These are phyloP conservation scores for Toxicodendron radicans DNA, from an alignment of 345 rosid species.

Conservation along the genomic window DNA sequence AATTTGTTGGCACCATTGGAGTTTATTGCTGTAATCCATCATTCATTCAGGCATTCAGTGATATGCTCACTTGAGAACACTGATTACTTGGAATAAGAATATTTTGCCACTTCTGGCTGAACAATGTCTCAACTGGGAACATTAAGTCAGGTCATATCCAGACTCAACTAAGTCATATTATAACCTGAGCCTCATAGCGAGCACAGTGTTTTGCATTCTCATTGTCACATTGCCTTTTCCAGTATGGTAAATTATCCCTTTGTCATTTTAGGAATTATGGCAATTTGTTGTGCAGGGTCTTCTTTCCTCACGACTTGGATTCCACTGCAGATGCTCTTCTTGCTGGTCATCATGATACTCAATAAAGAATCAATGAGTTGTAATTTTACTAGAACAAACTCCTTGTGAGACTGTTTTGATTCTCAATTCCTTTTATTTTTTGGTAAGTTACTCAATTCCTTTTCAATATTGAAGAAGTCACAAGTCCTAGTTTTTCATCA, in stretches of 20 bases:
- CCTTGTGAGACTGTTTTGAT: too few relatives aligned
- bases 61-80: not conserved
- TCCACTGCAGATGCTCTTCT: constrained; percentile 76
- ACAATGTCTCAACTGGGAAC: not conserved
- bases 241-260: not conserved
- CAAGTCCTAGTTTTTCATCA: not conserved
- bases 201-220: not conserved
- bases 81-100: not conserved
- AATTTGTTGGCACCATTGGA: constrained; percentile 11
- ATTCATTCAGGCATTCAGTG: not conserved
- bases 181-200: not conserved
- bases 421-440: too few relatives aligned
- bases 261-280: not conserved
- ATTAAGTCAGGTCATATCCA: not conserved
- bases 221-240: not conserved
- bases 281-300: constrained; percentile 56
- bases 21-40: not conserved
- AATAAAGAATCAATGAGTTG: too few relatives aligned
- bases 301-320: constrained; percentile 90
- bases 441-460: too few relatives aligned
- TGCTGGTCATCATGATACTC: constrained; percentile 31
- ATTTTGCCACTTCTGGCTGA: not conserved
- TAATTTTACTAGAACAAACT: too few relatives aligned
- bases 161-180: not conserved
- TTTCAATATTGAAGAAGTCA: not conserved